Base-by-base conservation (phyloP, 176 grass and related monocot species). In the Aegilops sharonensis region DNA sequence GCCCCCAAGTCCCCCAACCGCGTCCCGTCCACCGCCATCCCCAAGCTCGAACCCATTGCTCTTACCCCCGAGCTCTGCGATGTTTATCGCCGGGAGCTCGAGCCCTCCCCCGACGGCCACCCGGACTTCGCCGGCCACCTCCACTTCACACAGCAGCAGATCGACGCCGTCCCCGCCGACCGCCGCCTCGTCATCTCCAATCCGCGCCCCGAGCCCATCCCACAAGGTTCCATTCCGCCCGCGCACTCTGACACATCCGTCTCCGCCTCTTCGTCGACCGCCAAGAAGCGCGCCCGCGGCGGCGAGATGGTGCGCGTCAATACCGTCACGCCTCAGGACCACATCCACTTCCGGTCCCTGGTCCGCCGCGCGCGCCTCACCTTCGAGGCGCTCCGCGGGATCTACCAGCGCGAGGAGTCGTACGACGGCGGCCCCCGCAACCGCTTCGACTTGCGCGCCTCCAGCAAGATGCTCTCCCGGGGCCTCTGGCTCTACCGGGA, bases 341-440 rank as follows among this genome's bases (percentile, higher is more conserved):
- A 84, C 6, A 35, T 88, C 83, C 79, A 91, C 52, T 87, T 71
- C 64, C 96, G 89, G 18, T 30, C 60, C 25, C 27, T 85, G 15
- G 86, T 98, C 48, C 89, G 96, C 85, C 84, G 75, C 25, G 76
- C 91, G n/a, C 93, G 96, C 62, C 89, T 98, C 84, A 91, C 88
- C 68, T 98, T 92, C 36, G 89, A 98, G 39, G 94, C 93, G 24
- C 88, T 98, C 47, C 91, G 93, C 63, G 56, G 50, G 35, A 61
- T 75, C 45, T 93, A 78, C 83, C 68, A 85, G 11, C 83, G 83
- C 40, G 60, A 91, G 43, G 81, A 43, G 18, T 59, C 54, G 54
- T 21, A 20, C 25, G 27, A 4, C 60, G 2, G 36, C 39, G 75
- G 81, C 20, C 4, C 8, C 13, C 88, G 89, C 54, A 86, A 89